Conservation (phyloP, 768 basidiomycete species). For the Tricholoma hemisulphureum region DNA sequence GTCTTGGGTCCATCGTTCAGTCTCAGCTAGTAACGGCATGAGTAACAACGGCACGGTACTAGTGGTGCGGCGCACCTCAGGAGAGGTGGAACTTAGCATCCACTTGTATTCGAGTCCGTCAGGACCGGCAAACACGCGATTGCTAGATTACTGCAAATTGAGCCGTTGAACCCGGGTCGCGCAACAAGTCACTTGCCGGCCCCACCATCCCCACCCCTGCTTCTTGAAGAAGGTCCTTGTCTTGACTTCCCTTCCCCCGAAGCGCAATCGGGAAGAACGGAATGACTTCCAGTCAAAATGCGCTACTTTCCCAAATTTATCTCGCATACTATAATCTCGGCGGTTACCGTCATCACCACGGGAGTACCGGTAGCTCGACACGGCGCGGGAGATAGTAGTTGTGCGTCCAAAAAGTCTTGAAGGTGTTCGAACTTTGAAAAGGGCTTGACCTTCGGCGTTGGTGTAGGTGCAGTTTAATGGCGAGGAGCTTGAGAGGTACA, state of each 20-base stretch:
- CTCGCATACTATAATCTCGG: constrained; percentile 5
- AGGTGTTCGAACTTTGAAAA: constrained; percentile 23
- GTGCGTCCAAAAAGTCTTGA: constrained; percentile 17
- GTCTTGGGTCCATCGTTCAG: constrained; percentile 11
- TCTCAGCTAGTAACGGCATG: constrained; percentile 10
- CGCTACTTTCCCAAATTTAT: constrained; percentile 17
- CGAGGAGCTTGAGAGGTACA: constrained; percentile 20
- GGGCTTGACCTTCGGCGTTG: constrained; percentile 20
- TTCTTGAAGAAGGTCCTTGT: constrained; percentile 25
- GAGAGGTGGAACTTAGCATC: constrained; percentile 15
- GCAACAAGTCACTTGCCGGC: constrained; percentile 15
- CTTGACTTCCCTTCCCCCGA: constrained; percentile 16
- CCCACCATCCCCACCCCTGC: constrained; percentile 20
- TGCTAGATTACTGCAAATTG: constrained; percentile 9
- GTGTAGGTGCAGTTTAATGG: constrained; percentile 21
- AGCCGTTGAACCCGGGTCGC: background rate
- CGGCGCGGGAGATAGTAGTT: constrained; percentile 16
- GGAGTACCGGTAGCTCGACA: constrained; percentile 4
- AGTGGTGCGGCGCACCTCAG: constrained; percentile 10
- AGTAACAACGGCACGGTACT: background rate
- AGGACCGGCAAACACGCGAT: constrained; percentile 22
- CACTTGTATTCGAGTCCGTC: constrained; percentile 24
- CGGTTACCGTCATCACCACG: background rate
- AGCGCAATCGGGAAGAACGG: constrained; percentile 16
- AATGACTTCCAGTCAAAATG: constrained; percentile 23